Conservation (phyloP, 805 yeast genomes). For the Barnettozyma sucrosica region DNA sequence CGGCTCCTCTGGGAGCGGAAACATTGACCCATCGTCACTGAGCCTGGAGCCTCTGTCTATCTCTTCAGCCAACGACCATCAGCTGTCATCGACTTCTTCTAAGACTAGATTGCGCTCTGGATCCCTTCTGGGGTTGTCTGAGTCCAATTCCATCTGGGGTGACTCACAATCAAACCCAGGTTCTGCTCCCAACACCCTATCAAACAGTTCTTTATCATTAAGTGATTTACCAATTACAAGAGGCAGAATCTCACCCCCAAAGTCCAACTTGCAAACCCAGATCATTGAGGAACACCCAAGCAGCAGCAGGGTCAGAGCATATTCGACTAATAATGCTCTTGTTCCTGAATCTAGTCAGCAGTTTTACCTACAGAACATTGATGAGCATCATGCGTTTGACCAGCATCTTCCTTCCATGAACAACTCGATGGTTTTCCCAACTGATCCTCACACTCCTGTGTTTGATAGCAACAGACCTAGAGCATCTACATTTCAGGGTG, state of each 20-base stretch:
- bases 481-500: conserved; percentile 34
- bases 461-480: conserved; percentile 30
- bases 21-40: conserved; percentile 19
- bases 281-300: conserved; percentile 16
- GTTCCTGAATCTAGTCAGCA: conserved; percentile 18
- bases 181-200: conserved; percentile 5
- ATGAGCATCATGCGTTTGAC: conserved; percentile 9
- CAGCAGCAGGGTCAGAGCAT: conserved; percentile 23
- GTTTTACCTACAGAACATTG: conserved; percentile 12
- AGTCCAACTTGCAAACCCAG: conserved; percentile 8
- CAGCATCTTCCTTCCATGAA: conserved; percentile 12
- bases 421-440: conserved; percentile 11
- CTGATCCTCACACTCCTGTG: conserved; percentile 9
- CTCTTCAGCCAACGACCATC: conserved; percentile 13
- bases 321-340: conserved; percentile 21
- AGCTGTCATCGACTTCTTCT: conserved; percentile 4
- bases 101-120: conserved; percentile 47
- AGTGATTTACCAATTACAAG: conserved; percentile 6
- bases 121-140: conserved; percentile 37
- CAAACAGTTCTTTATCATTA: conserved; percentile 8
- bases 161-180: conserved; percentile 23
- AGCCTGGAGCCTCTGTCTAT: conserved; percentile 20
- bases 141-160: conserved; percentile 54
- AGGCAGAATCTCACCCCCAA: conserved; percentile 20
- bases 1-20: conserved; percentile 8